phyloP scores from a whole-genome alignment of 2,329 filamentous ascomycete species.

The Amauroascus niger region DNA sequence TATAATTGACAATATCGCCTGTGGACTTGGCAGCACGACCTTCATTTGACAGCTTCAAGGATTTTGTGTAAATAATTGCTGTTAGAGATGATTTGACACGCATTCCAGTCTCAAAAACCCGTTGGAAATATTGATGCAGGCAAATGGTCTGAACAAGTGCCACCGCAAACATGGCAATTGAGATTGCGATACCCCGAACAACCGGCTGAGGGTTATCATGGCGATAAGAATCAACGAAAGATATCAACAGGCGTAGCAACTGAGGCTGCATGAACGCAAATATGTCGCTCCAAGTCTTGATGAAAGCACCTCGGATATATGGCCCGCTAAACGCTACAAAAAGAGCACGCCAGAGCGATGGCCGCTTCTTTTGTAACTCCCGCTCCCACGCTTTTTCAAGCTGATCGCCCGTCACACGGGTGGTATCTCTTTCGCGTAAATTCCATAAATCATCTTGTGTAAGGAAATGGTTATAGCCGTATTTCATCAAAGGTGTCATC shows the following conservation, averaged over 20 bases:
- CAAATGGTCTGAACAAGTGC: conserved; percentile 79
- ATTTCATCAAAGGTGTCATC: conserved; percentile 98
- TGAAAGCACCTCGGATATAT: conserved; percentile 69
- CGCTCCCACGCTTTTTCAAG: conserved; percentile 68
- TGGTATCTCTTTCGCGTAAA: conserved; percentile 68
- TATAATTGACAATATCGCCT: conserved; percentile 97
- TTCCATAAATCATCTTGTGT: conserved; percentile 97
- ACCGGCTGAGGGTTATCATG: conserved; percentile 59
- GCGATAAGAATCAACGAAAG: conserved; percentile 70
- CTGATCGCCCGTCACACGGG: conserved; percentile 57
- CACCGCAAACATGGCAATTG: conserved; percentile 81
- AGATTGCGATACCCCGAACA: conserved; percentile 76
- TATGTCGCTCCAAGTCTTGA: conserved; percentile 81
- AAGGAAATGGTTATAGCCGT: conserved; percentile 81
- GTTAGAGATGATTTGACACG: conserved; percentile 85
- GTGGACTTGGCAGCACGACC: conserved; percentile 81
- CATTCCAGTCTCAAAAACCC: conserved; percentile 92
- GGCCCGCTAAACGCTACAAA: conserved; percentile 76
- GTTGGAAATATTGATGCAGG: conserved; percentile 96
- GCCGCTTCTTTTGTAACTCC: conserved; percentile 63
- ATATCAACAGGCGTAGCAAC: conserved; percentile 71
- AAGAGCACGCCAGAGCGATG: conserved; percentile 78
- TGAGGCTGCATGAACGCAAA: conserved; percentile 87
- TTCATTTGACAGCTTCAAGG: conserved; percentile 83
- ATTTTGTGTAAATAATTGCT: conserved; percentile 86